Base-by-base conservation (phyloP, 2,329 filamentous ascomycete species). In the Hypoxylon sp. region DNA sequence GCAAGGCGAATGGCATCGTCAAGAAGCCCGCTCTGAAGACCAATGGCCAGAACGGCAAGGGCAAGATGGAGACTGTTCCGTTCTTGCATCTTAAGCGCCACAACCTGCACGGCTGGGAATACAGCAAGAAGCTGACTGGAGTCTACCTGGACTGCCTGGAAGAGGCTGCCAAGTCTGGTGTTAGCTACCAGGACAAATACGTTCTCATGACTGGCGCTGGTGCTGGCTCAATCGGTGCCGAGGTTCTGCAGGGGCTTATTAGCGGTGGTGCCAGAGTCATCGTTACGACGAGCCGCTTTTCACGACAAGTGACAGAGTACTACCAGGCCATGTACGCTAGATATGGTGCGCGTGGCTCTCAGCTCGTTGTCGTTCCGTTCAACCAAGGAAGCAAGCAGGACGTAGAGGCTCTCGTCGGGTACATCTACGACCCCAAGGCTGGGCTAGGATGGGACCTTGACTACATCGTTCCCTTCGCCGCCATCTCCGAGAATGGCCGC, bases 361-460 rank as follows among this genome's bases (percentile, higher is more conserved):
- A 98, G 79, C 88, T 99, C 53, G 92, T 99, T 35, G 95, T 99
- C 52, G 96, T 98, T 52, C 95, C 96, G 46, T 99, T 99, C 86
- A 99, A 99, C 78, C 93, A 97, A 76, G 95, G 94, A 64, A 98
- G 94, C 81, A 96, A 97, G 80, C 94, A 98, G 75, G 95, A 99
- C 73, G 91, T 97, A 29, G 92, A 98, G 75, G 92, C 92, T 42
- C 83, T 99, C 6, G 83, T 99, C 48, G 85, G 97, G 60, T 99
- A 98, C 81, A 96, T 99, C 73, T 99, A 97, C 74, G 94, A 98
- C 73, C 77, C 89, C 63, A 99, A 98, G 88, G 93, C 88, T 73
- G 96, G 96, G 63, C 88, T 99, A 8, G 95, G 95, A 64, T 99
- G 96, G 95, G 95, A 99, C 77, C 85, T 99, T 31, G 95, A 99